These are phyloP conservation scores for Schoenoplectus tabernaemontani DNA, from an alignment of 202 grass and related monocot species.

Conservation along the genomic window DNA sequence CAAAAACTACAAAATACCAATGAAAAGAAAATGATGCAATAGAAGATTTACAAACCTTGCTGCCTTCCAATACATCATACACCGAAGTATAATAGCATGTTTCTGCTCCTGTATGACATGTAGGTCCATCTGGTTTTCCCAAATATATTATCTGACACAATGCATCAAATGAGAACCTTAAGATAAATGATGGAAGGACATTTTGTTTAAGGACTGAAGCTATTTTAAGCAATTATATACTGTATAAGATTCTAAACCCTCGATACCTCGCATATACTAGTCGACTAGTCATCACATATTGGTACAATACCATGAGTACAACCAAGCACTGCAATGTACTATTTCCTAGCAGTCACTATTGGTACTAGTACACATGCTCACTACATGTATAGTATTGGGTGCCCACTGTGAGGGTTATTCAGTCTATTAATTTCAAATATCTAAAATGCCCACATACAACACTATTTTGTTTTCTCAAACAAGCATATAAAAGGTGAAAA, in stretches of 20 bases:
- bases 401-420: neutral
- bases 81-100: constrained; percentile 86
- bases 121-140: constrained; percentile 87
- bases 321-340: neutral
- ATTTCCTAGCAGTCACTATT: neutral
- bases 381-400: neutral
- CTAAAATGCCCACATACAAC: neutral
- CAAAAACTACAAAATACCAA: neutral
- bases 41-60: constrained; percentile 39
- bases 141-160: constrained; percentile 85
- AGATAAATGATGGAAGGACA: neutral
- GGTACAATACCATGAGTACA: neutral
- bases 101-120: constrained; percentile 82
- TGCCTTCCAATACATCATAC: constrained; percentile 52
- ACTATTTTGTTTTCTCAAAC: neutral
- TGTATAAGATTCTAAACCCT: neutral
- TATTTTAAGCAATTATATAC: neutral
- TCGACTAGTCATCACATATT: neutral
- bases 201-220: neutral
- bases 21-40: neutral
- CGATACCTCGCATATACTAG: neutral
- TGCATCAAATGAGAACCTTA: neutral
- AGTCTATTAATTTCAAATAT: neutral
- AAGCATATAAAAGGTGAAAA: neutral
- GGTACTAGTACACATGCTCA: neutral